Conservation (phyloP, 2,329 filamentous ascomycete species). For the Hymenoscyphus infarciens region DNA sequence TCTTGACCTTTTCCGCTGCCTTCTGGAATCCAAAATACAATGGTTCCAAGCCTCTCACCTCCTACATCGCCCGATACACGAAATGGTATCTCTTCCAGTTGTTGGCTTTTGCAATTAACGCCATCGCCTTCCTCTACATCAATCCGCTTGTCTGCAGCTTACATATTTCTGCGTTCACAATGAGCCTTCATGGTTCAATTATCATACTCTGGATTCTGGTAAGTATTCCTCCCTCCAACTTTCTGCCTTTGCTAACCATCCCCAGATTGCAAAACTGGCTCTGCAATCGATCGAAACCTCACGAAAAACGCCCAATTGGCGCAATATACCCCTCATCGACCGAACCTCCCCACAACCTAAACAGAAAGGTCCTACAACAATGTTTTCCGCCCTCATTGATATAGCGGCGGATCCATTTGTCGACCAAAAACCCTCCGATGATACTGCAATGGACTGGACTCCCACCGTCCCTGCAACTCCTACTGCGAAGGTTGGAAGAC, state of each 20-base stretch:
- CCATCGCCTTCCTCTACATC: neutral
- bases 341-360: neutral
- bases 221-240: slow-evolving; percentile 34
- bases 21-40: slow-evolving; percentile 70
- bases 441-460: slow-evolving; percentile 66
- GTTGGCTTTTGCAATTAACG: neutral
- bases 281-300: slow-evolving; percentile 2
- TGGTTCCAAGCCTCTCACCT: slow-evolving; percentile 39
- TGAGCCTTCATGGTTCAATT: slow-evolving; percentile 51
- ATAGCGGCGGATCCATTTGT: neutral
- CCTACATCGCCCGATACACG: neutral
- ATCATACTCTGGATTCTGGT: slow-evolving; percentile 52
- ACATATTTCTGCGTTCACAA: slow-evolving; percentile 7
- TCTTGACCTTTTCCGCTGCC: slow-evolving; percentile 48
- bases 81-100: slow-evolving; percentile 1
- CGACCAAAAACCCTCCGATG: neutral
- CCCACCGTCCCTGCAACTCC: slow-evolving; percentile 42
- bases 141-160: neutral
- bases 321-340: neutral
- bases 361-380: neutral
- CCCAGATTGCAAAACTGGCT: slow-evolving; percentile 24
- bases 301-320: slow-evolving; percentile 1
- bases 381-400: neutral
- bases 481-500: neutral
- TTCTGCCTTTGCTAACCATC: slow-evolving; percentile 14